Evolutionary conservation across 352 stramenopile genomes (phyloP).

Genomic region (Albugo candida): DNA sequence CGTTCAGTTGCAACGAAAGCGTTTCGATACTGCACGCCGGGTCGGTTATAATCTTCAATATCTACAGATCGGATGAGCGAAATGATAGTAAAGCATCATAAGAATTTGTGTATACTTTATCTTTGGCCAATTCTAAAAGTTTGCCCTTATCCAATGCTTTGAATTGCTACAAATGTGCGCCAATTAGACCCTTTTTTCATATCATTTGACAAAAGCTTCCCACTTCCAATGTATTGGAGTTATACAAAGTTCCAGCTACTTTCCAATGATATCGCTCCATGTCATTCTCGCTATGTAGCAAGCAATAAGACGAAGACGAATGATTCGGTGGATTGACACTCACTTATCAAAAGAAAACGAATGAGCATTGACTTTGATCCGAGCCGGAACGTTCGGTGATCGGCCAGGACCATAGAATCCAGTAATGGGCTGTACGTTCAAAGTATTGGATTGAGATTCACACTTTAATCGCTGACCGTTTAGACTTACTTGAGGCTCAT

Average conservation of each 20-base stretch:
- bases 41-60: too few relatives aligned
- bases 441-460: not conserved
- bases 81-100: not conserved
- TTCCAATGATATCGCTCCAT: slow-evolving; percentile 60
- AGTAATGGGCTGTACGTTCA: slow-evolving; percentile 16
- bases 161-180: slow-evolving; percentile 29
- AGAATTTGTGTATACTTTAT: not conserved
- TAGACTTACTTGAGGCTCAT: slow-evolving; percentile 28
- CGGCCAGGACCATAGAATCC: slow-evolving; percentile 50
- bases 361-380: slow-evolving; percentile 53
- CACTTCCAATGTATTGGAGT: slow-evolving; percentile 79
- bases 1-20: slow-evolving; percentile 20
- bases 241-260: slow-evolving; percentile 41
- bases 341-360: slow-evolving; percentile 18
- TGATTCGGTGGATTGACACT: not conserved
- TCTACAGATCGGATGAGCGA: too few relatives aligned
- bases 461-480: not conserved
- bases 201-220: not conserved
- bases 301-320: not conserved
- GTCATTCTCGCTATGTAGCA: slow-evolving; percentile 13
- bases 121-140: too few relatives aligned
- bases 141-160: slow-evolving; percentile 58
- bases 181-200: not conserved
- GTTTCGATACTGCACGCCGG: not conserved
- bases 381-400: slow-evolving; percentile 32